Percentiles rank a stretch among this genome's conserved stretches.
These are phyloP conservation scores for Acanthochlamys bracteata DNA, from an alignment of 106 monocot species.

Conservation along the genomic window DNA sequence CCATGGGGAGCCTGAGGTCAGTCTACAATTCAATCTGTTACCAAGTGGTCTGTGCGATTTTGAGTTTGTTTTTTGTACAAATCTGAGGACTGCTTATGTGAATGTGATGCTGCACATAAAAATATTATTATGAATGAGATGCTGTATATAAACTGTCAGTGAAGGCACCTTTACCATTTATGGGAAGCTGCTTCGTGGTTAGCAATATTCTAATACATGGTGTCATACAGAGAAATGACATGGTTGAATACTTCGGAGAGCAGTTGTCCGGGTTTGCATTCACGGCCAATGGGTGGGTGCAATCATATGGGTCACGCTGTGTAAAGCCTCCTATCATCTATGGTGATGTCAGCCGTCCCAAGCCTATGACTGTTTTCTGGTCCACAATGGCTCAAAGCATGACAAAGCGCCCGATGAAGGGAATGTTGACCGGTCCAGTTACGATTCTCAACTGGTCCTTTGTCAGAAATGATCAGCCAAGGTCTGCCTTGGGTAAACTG, in stretches of 20 bases:
- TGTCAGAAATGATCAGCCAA: slow-evolving; percentile 72
- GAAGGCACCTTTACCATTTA: not conserved
- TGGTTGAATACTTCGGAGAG: slow-evolving; percentile 52
- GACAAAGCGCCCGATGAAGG: slow-evolving; percentile 64
- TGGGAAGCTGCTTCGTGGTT: not conserved
- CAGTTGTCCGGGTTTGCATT: slow-evolving; percentile 44
- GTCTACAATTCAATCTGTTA: not conserved
- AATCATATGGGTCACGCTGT: slow-evolving; percentile 72
- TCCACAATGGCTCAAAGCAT: slow-evolving; percentile 48
- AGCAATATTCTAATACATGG: not conserved
- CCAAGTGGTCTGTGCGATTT: not conserved
- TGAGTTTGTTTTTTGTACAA: too few relatives aligned
- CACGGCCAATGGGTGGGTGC: slow-evolving; percentile 79
- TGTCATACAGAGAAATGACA: slow-evolving; percentile 45
- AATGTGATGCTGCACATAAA: too few relatives aligned
- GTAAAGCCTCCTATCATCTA: slow-evolving; percentile 81
- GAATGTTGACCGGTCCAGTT: slow-evolving; percentile 83
- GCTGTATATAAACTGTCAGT: too few relatives aligned
- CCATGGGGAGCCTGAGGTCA: slow-evolving; percentile 75
- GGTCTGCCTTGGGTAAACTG: slow-evolving; percentile 13
- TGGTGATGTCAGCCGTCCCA: slow-evolving; percentile 76
- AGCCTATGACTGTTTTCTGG: slow-evolving; percentile 78
- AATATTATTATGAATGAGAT: too few relatives aligned
- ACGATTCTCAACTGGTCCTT: slow-evolving; percentile 86
- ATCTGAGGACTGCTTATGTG: too few relatives aligned